A percentile compares a stretch with the other conserved stretches of the same genome.
These are phyloP conservation scores for Marchantia paleacea DNA, from an alignment of 225 moss, liverwort and hornwort species.

Conservation along the genomic window DNA sequence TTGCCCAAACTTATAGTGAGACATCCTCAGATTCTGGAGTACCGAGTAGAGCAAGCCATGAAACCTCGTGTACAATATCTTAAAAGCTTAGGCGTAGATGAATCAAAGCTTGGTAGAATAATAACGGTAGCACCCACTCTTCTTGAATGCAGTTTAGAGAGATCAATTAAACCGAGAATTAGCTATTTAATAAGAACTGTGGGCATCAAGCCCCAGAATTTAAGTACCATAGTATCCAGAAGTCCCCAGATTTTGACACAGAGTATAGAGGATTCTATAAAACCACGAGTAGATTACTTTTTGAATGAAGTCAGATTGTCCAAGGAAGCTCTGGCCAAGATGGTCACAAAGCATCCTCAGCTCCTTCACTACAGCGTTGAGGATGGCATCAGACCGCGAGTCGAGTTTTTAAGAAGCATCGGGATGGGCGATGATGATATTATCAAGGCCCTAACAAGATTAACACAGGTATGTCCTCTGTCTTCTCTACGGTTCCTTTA, in stretches of 20 bases:
- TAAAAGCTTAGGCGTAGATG: slow-evolving; percentile 60
- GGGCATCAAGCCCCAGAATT: slow-evolving; percentile 57
- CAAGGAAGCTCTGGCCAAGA: slow-evolving; percentile 62
- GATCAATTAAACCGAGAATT: slow-evolving; percentile 60
- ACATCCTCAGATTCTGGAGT: slow-evolving; percentile 67
- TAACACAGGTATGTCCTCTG: slow-evolving; percentile 50
- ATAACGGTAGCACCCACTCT: slow-evolving; percentile 60
- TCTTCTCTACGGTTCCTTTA: neutral
- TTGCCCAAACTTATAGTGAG: slow-evolving; percentile 62
- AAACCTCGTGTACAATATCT: slow-evolving; percentile 59
- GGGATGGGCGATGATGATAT: slow-evolving; percentile 60
- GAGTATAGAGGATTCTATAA: slow-evolving; percentile 66
- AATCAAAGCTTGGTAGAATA: slow-evolving; percentile 56
- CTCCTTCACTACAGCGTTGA: slow-evolving; percentile 70
- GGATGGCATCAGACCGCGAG: slow-evolving; percentile 57
- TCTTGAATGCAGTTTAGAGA: slow-evolving; percentile 61
- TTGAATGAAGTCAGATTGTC: slow-evolving; percentile 57
- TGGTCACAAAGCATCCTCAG: slow-evolving; percentile 76
- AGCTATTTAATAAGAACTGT: slow-evolving; percentile 47
- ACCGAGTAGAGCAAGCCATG: slow-evolving; percentile 61
- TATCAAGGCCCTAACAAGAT: slow-evolving; percentile 56
- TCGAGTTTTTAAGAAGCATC: slow-evolving; percentile 60
- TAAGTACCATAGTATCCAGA: slow-evolving; percentile 57
- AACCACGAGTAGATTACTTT: slow-evolving; percentile 64
- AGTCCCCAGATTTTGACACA: slow-evolving; percentile 76